These are phyloP conservation scores for Cyberlindnera mycetangii DNA, from an alignment of 805 yeast genomes.

Conservation along the genomic window DNA sequence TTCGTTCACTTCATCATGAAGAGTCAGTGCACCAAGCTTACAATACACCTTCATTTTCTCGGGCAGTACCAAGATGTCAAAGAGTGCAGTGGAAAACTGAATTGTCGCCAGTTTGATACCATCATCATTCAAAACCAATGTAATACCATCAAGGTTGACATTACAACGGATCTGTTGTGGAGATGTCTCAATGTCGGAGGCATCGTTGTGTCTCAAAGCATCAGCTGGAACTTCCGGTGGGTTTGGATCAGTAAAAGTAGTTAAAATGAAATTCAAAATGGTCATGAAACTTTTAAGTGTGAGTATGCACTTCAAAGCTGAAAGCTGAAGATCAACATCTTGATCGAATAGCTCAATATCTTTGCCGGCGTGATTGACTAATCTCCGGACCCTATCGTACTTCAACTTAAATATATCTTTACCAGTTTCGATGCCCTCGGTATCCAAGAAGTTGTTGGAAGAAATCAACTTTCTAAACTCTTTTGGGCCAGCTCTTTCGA, in stretches of 20 bases:
- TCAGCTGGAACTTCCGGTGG: conserved; percentile 69
- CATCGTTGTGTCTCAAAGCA: conserved; percentile 63
- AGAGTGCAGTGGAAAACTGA: conserved; percentile 67
- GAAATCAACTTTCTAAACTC: conserved; percentile 71
- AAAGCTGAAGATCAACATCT: conserved; percentile 64
- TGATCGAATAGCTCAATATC: conserved; percentile 75
- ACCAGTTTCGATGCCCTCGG: conserved; percentile 34
- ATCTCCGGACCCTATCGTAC: conserved; percentile 57
- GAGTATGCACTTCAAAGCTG: conserved; percentile 72
- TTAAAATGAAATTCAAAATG: conserved; percentile 72
- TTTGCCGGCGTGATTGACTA: conserved; percentile 50
- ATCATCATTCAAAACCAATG: conserved; percentile 77
- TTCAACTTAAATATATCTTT: conserved; percentile 57
- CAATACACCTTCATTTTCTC: conserved; percentile 73
- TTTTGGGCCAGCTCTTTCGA: conserved; percentile 56
- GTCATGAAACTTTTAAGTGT: conserved; percentile 78
- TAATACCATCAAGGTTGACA: conserved; percentile 68
- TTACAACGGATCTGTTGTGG: conserved; percentile 75
- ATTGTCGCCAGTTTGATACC: conserved; percentile 78
- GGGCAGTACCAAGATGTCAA: conserved; percentile 64
- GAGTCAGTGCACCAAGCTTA: conserved; percentile 71
- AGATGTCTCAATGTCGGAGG: conserved; percentile 50
- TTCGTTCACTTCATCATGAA: conserved; percentile 73
- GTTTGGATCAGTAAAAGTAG: conserved; percentile 85
- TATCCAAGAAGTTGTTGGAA: conserved; percentile 46